A percentile compares a stretch with the other conserved stretches of the same genome.
These are phyloP conservation scores for Priceomyces fermenticarens DNA, from an alignment of 805 yeast species.

Conservation along the genomic window DNA sequence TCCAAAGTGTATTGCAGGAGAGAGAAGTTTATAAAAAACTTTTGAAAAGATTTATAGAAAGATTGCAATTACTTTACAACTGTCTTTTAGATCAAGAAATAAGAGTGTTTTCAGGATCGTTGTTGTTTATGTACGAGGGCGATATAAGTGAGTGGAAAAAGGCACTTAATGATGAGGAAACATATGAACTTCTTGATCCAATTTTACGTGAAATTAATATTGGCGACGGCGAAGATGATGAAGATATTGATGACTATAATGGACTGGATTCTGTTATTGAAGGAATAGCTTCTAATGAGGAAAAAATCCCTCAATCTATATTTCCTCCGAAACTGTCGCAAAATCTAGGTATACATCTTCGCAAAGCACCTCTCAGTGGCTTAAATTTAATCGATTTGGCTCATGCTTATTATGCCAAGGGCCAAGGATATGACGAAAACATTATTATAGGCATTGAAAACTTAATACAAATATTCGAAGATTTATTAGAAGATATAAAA, in stretches of 20 bases:
- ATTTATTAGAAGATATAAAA: conserved; percentile 11
- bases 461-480: conserved; percentile 45
- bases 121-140: conserved; percentile 72
- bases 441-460: conserved; percentile 67
- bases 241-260: conserved; percentile 15
- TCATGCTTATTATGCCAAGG: conserved; percentile 65
- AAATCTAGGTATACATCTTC: not conserved
- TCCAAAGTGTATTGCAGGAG: conserved; percentile 28
- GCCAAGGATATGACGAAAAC: conserved; percentile 70
- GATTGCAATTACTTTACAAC: conserved; percentile 65
- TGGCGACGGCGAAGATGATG: conserved; percentile 18
- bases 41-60: conserved; percentile 45
- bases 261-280: conserved; percentile 18
- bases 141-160: conserved; percentile 54
- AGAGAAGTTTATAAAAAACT: conserved; percentile 34
- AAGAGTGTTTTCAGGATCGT: conserved; percentile 66
- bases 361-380: conserved; percentile 46
- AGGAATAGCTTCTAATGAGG: conserved; percentile 12
- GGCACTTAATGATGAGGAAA: conserved; percentile 17
- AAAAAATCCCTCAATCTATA: conserved; percentile 14
- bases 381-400: conserved; percentile 86
- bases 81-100: conserved; percentile 62
- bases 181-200: conserved; percentile 40
- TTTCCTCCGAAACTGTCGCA: too few relatives aligned
- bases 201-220: conserved; percentile 14